A percentile compares a stretch with the other conserved stretches of the same genome.
These are phyloP conservation scores for Solanum virginianum DNA, from an alignment of 257 asterid genomes.

Conservation along the genomic window DNA sequence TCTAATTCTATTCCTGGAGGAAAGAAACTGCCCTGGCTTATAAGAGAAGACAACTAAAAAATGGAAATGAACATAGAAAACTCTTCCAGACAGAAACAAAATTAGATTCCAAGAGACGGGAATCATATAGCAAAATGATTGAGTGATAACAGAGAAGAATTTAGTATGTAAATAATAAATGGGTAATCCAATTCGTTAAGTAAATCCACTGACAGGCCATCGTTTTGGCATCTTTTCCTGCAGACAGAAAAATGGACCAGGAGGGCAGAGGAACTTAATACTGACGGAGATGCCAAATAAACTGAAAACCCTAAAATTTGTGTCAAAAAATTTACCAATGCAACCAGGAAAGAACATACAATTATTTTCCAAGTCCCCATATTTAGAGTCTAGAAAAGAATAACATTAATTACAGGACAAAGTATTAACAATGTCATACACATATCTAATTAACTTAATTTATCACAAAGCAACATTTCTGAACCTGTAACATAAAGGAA, in stretches of 20 bases:
- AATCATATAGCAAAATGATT: background rate
- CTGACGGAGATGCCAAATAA: background rate
- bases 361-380: background rate
- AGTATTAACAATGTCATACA: background rate
- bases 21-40: conserved; percentile 64
- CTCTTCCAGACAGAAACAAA: background rate
- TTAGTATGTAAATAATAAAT: background rate
- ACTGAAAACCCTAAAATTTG: background rate
- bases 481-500: background rate
- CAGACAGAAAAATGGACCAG: background rate
- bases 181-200: background rate
- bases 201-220: background rate
- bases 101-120: background rate
- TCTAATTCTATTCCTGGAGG: conserved; percentile 89
- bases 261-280: background rate
- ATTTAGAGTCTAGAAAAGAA: background rate
- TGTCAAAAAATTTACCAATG: background rate
- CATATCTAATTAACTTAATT: background rate
- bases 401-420: background rate
- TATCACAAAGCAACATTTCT: background rate
- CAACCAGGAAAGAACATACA: background rate
- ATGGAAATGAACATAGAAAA: background rate
- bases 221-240: background rate
- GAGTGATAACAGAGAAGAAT: background rate
- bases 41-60: conserved; percentile 24